These are phyloP conservation scores for Anthracocystis setariae DNA, from an alignment of 1,284 basidiomycete species.

Conservation along the genomic window DNA sequence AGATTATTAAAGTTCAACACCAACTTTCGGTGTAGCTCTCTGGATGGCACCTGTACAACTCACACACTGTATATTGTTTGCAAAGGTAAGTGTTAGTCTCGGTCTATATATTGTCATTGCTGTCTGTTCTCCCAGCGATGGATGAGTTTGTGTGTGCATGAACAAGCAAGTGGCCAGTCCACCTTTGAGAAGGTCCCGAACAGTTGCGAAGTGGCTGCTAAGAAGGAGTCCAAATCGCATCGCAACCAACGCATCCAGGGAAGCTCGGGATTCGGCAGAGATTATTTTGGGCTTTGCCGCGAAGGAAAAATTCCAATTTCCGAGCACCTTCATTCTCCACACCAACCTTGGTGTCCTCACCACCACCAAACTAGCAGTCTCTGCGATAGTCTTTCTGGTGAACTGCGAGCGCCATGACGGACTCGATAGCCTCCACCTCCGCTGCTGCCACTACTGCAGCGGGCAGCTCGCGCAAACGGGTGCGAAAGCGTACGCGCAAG, in stretches of 20 bases:
- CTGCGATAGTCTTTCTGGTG: not conserved
- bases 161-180: too few relatives aligned
- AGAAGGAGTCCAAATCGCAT: too few relatives aligned
- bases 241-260: too few relatives aligned
- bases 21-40: not conserved
- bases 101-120: too few relatives aligned
- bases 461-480: constrained; percentile 19
- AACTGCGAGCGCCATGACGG: not conserved
- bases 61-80: too few relatives aligned
- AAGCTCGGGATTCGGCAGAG: not conserved
- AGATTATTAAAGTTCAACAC: constrained; percentile 16
- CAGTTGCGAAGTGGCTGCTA: too few relatives aligned
- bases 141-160: too few relatives aligned
- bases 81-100: too few relatives aligned
- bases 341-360: not conserved
- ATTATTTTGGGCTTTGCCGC: not conserved
- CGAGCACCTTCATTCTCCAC: not conserved
- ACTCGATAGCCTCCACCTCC: constrained; percentile 10
- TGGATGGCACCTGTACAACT: not conserved
- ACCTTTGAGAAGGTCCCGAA: too few relatives aligned
- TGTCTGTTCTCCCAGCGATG: too few relatives aligned
- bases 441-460: not conserved
- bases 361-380: not conserved
- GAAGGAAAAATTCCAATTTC: not conserved
- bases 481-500: constrained; percentile 20